Evolutionary conservation across 805 yeast genomes (phyloP).

Genomic region (Candida saitoana): DNA sequence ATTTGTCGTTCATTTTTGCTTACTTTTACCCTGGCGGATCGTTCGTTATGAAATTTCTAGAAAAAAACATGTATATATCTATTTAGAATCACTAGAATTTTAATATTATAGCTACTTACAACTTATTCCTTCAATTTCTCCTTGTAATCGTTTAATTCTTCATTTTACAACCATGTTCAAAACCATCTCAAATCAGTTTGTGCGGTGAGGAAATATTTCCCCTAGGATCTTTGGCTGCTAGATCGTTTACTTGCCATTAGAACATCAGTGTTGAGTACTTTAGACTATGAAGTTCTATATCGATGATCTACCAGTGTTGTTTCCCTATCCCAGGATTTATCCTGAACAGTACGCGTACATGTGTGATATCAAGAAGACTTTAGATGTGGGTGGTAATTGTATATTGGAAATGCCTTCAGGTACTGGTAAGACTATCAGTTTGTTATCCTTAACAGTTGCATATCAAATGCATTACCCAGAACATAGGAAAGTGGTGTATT

Average conservation of each 20-base stretch:
- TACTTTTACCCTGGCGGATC: not conserved
- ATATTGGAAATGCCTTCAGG: constrained; percentile 99
- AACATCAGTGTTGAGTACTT: no score
- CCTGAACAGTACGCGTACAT: constrained; percentile 98
- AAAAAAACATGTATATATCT: not conserved
- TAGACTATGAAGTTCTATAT: constrained; percentile 72
- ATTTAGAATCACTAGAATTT: no score
- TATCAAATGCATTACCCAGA: constrained; percentile 95
- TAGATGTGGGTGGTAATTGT: constrained; percentile 96
- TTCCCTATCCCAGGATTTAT: constrained; percentile 94
- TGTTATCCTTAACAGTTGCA: constrained; percentile 87
- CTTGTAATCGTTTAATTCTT: no score
- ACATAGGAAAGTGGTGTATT: constrained; percentile 88
- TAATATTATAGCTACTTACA: no score
- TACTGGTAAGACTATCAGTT: constrained; percentile 93
- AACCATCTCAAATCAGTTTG: not conserved
- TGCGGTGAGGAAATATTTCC: not conserved
- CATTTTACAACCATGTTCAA: no score
- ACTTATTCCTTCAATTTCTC: no score
- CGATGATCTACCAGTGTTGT: constrained; percentile 92
- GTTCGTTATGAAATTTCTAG: not conserved
- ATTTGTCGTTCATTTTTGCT: not conserved
- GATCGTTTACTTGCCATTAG: no score
- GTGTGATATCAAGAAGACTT: constrained; percentile 89
- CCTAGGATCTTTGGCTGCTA: no score